Evolutionary conservation across 2,329 filamentous ascomycete genomes (phyloP), one percentile per base, ranked within the genome.

Genomic region (Colletotrichum tropicicola): DNA sequence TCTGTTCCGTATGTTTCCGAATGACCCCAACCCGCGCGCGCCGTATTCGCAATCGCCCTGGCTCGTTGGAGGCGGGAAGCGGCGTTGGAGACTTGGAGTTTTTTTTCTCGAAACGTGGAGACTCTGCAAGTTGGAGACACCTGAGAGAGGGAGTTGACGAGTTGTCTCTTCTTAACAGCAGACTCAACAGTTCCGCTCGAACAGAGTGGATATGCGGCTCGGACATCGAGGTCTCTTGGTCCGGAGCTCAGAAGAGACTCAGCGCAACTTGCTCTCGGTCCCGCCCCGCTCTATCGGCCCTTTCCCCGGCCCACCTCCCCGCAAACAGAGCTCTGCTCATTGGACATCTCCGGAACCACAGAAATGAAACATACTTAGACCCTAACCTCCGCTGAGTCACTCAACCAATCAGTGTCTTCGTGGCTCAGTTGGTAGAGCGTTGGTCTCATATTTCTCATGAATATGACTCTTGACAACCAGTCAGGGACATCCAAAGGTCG

Each of bases 361-460:
- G 19, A 3, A n/a, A 7, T 6, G 10, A 21, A 32, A 15, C 28
- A 28, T 37, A 23, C 12, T 37, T 12, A 41, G 6, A 8, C 2
- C 3, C 3, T 39, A 5, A 23, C 12, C 6, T 13, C 1, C 6
- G 0, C 2, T n/a, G 1, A 3, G 6, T 27, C 37, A 28, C 15
- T 25, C 19, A 52, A 43, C 10, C 37, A 59, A 35, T 9, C 10
- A 5, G 7, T 5, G 35, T 25, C 51, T 55, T 41, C 25, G 37
- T 62, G 59, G 52, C 52, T 58, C 59, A 62, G 53, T 51, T 17
- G 52, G 59, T 17, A 62, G 53, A 62, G 59, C 59, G 52, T 58
- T 58, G 59, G 44, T 62, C 52, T 62, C 44, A 58, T 51, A 57
- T 41, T 1, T 56, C 17, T 17, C 13, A 0, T 32, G 23, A 21